Base-by-base conservation (phyloP, 164 flowering plant species). In the Piper betle region DNA sequence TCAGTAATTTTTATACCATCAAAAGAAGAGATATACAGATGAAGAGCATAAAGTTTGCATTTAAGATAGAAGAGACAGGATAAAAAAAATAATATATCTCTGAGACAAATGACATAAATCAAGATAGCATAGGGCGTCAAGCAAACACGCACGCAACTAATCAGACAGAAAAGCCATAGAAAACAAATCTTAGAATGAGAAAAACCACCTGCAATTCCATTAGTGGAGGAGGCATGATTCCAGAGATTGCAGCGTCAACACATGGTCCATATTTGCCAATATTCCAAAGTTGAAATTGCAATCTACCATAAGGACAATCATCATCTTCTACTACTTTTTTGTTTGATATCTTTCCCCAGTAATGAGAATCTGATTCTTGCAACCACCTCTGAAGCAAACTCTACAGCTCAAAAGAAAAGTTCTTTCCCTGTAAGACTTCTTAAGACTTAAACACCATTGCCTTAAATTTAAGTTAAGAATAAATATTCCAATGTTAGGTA, bases 151-250 rank as follows among this genome's bases (percentile, higher is more conserved):
- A 25, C 33, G 1, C 33, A 25, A 25, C 33, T 25, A 25, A 25
- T 25, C 33, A 25, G 33, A 25, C 33, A 25, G 33, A 2, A 25
- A 25, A 25, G 1, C 33, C 33, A 25, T 0, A 25, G 33, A 25
- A 25, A 25, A 25, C 33, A 25, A 25, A 25, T 25, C 33, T 25
- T 0, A 25, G 33, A 25, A 25, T 25, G 33, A 25, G 33, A 25
- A 25, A 25, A 94, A 97, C 99, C 88, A 88, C n/a, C n/a, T n/a
- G n/a, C 55, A 81, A 62, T 74, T 94, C 97, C 90, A 94, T 67
- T 37, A 94, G 71, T 5, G 99, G 97, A 63, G 99, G 97, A 57
- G 99, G 96, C 91, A 94, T 88, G 57, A 84, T 66, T 55, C 99
- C 97, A 48, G 93, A 84, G 16, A 91, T 81, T 62, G 97, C 93